Evolutionary conservation across 2,329 filamentous ascomycete species (phyloP).

Genomic region (Fusarium caatingaense): DNA sequence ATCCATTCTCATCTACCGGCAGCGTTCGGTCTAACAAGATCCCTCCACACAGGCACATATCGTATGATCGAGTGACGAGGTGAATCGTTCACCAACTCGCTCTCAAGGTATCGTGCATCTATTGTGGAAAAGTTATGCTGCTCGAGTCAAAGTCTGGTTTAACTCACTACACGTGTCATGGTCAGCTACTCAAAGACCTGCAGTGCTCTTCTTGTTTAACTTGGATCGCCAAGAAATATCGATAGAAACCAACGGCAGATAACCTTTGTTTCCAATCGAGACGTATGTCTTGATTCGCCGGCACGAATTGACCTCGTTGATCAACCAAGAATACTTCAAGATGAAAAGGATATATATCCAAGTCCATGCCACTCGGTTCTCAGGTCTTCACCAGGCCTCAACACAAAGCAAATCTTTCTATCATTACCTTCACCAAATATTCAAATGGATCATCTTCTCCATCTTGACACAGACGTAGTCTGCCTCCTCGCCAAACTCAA

Average conservation of each 20-base stretch:
- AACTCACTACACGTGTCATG: not conserved
- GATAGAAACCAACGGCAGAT: no score
- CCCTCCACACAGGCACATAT: not conserved
- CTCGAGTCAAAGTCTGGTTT: not conserved
- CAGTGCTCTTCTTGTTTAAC: not conserved
- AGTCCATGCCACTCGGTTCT: no score
- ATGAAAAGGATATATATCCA: no score
- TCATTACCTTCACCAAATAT: no score
- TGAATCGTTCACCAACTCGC: no score
- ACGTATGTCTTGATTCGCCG: no score
- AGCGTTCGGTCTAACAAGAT: not conserved
- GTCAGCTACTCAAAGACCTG: not conserved
- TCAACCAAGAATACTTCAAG: no score
- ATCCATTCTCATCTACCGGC: not conserved
- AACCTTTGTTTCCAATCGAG: no score
- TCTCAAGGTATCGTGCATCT: not conserved
- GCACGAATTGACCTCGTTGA: no score
- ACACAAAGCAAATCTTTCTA: not conserved
- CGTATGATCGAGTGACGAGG: not conserved
- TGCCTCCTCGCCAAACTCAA: conserved; percentile 30
- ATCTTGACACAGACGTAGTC: conserved; percentile 30
- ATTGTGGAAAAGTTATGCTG: not conserved
- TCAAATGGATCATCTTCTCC: conserved; percentile 33
- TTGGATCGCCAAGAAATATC: not conserved
- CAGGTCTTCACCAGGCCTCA: no score